Evolutionary conservation across 345 rosid genomes (phyloP).

Genomic region (Rhodamnia rubescens): DNA sequence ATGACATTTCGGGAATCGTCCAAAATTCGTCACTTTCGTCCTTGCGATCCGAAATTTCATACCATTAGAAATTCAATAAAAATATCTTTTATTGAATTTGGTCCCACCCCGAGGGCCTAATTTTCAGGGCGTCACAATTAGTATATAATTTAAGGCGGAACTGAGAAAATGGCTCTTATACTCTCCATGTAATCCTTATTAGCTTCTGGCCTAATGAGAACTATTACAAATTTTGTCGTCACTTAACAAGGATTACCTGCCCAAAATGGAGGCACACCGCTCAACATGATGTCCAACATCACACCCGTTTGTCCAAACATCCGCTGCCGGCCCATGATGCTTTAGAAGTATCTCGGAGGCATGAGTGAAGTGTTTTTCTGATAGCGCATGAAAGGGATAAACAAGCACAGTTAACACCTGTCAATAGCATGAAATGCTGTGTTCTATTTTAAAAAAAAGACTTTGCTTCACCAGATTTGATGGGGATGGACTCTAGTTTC

Average conservation of each 20-base stretch:
- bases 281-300: conserved; percentile 82
- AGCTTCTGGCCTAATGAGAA: not conserved
- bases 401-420: not conserved
- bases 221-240: not conserved
- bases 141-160: too few relatives aligned
- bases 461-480: not conserved
- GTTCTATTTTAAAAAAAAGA: not conserved
- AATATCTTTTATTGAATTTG: too few relatives aligned
- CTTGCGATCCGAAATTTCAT: too few relatives aligned
- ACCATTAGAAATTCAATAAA: too few relatives aligned
- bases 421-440: not conserved
- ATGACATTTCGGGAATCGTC: too few relatives aligned
- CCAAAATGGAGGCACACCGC: conserved; percentile 99
- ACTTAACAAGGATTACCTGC: conserved; percentile 41
- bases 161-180: too few relatives aligned
- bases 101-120: too few relatives aligned
- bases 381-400: not conserved
- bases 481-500: not conserved
- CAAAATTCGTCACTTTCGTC: too few relatives aligned
- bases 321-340: conserved; percentile 89
- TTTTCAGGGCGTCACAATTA: too few relatives aligned
- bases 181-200: not conserved
- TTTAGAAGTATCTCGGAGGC: conserved; percentile 60
- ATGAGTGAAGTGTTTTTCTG: not conserved
- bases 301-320: conserved; percentile 99